phyloP scores from a whole-genome alignment of 331 rosid species.

The Quercus lobata region DNA sequence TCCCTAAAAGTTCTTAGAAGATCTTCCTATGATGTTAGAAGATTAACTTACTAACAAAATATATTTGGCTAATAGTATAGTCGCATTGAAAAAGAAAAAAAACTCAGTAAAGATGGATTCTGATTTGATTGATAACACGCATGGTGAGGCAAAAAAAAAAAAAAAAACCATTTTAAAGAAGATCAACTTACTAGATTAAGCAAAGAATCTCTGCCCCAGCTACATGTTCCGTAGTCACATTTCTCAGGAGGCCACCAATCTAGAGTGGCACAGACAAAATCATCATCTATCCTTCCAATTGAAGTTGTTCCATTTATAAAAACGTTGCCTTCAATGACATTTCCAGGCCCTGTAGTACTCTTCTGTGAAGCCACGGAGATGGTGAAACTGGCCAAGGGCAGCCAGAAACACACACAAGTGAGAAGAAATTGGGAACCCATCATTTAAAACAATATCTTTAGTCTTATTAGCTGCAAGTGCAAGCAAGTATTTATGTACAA shows the following conservation, averaged over 20 bases:
- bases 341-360: background rate
- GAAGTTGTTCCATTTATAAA: conserved; percentile 29
- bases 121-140: background rate
- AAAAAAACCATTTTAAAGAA: background rate
- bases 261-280: conserved; percentile 40
- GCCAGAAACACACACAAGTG: background rate
- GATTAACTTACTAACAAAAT: background rate
- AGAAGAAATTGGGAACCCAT: conserved; percentile 5
- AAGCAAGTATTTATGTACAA: background rate
- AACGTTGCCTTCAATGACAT: conserved; percentile 4
- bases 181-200: conserved; percentile 31
- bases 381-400: background rate
- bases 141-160: background rate
- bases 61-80: background rate
- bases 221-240: conserved; percentile 47
- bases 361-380: conserved; percentile 13
- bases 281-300: conserved; percentile 36
- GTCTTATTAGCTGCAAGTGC: background rate
- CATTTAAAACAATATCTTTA: background rate
- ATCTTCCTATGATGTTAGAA: no score
- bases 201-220: conserved; percentile 47
- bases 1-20: no score
- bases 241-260: conserved; percentile 66
- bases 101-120: background rate
- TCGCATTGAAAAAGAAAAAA: background rate